Evolutionary conservation across 371 early-diverging fungal genomes (phyloP).

Genomic region (Zopfochytrium polystomum): DNA sequence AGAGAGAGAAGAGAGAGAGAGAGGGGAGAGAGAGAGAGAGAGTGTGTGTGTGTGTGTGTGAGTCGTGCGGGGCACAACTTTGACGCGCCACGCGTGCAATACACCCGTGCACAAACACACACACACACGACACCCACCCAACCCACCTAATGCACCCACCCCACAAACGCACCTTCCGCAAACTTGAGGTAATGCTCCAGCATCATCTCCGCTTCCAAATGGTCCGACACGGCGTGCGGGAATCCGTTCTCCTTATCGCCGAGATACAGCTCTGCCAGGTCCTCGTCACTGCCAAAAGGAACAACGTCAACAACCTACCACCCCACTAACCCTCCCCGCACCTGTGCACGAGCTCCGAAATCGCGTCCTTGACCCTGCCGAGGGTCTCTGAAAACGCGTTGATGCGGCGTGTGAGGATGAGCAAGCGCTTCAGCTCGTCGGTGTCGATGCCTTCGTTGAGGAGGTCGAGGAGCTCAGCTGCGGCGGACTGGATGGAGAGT

Average conservation of each 20-base stretch:
- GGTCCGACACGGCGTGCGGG: constrained; percentile 58
- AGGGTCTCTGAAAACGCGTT: constrained; percentile 73
- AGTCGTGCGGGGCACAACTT: too few relatives aligned
- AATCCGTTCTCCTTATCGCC: constrained; percentile 67
- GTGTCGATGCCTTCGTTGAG: constrained; percentile 75
- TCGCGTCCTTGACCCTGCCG: constrained; percentile 68
- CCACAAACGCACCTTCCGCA: constrained; percentile 52
- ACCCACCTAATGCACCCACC: not conserved
- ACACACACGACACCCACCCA: too few relatives aligned
- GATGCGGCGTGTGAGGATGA: constrained; percentile 71
- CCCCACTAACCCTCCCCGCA: constrained; percentile 1
- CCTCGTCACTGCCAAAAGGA: constrained; percentile 78
- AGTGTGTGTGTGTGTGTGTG: not conserved
- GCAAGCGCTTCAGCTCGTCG: constrained; percentile 67
- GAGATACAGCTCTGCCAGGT: constrained; percentile 84
- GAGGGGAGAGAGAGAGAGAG: too few relatives aligned
- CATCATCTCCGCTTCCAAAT: constrained; percentile 83
- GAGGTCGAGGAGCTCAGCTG: constrained; percentile 61
- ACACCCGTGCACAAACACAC: too few relatives aligned
- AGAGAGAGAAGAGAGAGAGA: too few relatives aligned
- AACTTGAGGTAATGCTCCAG: constrained; percentile 84
- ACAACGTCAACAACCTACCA: constrained; percentile 4
- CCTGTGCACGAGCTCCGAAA: constrained; percentile 76
- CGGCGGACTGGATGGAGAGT: constrained; percentile 61
- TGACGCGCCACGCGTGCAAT: not conserved